Evolutionary conservation across 805 yeast species (phyloP).

Genomic region (Nakazawaea molendinolei): DNA sequence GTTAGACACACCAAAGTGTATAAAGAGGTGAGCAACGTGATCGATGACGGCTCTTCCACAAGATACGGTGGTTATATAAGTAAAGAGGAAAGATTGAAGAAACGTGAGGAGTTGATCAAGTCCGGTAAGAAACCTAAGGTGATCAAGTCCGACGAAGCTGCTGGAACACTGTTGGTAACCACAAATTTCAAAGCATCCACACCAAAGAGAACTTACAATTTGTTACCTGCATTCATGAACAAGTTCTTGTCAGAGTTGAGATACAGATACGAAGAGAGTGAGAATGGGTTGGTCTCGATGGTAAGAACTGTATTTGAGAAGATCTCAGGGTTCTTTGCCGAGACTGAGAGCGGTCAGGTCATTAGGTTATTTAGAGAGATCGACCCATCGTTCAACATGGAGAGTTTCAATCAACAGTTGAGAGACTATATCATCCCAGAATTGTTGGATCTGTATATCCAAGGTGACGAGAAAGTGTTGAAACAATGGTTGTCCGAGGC

Average conservation of each 20-base stretch:
- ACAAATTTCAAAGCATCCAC: conserved; percentile 76
- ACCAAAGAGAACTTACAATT: conserved; percentile 60
- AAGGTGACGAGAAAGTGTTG: conserved; percentile 78
- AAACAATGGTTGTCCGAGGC: conserved; percentile 95
- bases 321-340: conserved; percentile 85
- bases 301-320: conserved; percentile 76
- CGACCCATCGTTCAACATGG: conserved; percentile 83
- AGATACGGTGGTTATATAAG: conserved; percentile 89
- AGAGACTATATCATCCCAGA: conserved; percentile 94
- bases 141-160: conserved; percentile 71
- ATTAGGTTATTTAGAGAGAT: conserved; percentile 74
- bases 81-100: conserved; percentile 70
- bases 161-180: conserved; percentile 76
- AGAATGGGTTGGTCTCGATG: conserved; percentile 79
- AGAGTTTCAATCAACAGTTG: conserved; percentile 71
- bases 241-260: conserved; percentile 53
- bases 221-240: conserved; percentile 65
- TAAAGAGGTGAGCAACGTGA: conserved; percentile 80
- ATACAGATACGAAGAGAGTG: conserved; percentile 85
- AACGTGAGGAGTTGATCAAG: conserved; percentile 58
- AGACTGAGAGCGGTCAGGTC: conserved; percentile 95
- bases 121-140: conserved; percentile 58
- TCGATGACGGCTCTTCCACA: conserved; percentile 85
- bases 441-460: conserved; percentile 88
- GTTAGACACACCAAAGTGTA: conserved; percentile 85